Percentiles rank a stretch among this genome's conserved stretches.
Conservation (phyloP, 2,329 filamentous ascomycete genomes). For the Graphilbum sp. region DNA sequence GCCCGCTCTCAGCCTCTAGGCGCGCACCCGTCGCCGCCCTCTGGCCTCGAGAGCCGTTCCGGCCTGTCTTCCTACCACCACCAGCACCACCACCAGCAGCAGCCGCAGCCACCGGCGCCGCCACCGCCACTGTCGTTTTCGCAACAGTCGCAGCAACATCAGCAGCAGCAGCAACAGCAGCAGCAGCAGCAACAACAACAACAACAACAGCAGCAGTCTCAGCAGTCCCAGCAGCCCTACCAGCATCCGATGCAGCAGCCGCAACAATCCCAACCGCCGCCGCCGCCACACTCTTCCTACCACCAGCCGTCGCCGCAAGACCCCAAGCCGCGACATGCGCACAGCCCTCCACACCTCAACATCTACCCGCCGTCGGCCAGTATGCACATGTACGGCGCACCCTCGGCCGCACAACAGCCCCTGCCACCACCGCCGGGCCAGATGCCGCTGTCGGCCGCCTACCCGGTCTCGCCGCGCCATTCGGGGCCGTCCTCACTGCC, state of each 20-base stretch:
- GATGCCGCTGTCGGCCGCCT: conserved; percentile 27
- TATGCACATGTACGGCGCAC: not conserved
- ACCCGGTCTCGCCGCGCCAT: conserved; percentile 36
- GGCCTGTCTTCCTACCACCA: conserved; percentile 1
- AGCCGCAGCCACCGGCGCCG: not conserved
- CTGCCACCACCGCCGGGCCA: conserved; percentile 25
- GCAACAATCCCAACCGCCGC: conserved; percentile 8
- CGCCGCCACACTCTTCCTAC: conserved; percentile 14
- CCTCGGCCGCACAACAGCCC: conserved; percentile 1
- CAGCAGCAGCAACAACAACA: conserved; percentile 18
- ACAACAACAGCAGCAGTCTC: conserved; percentile 10
- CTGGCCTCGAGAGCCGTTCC: conserved; percentile 18
- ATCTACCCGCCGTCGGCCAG: conserved; percentile 1
- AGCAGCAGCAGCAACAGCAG: conserved; percentile 1
- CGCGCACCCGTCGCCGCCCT: conserved; percentile 26
- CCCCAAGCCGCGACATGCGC: not conserved
- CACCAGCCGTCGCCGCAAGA: conserved; percentile 14
- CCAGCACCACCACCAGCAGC: conserved; percentile 1
- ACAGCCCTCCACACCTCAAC: conserved; percentile 3
- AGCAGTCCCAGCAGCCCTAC: conserved; percentile 6
- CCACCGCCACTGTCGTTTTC: not conserved
- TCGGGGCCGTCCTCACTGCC: conserved; percentile 23
- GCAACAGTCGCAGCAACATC: conserved; percentile 1
- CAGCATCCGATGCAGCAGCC: conserved; percentile 18
- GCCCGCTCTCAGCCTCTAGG: conserved; percentile 19